These are phyloP conservation scores for Pestalotiopsis fici DNA, from an alignment of 2,329 filamentous ascomycete species.

Conservation along the genomic window DNA sequence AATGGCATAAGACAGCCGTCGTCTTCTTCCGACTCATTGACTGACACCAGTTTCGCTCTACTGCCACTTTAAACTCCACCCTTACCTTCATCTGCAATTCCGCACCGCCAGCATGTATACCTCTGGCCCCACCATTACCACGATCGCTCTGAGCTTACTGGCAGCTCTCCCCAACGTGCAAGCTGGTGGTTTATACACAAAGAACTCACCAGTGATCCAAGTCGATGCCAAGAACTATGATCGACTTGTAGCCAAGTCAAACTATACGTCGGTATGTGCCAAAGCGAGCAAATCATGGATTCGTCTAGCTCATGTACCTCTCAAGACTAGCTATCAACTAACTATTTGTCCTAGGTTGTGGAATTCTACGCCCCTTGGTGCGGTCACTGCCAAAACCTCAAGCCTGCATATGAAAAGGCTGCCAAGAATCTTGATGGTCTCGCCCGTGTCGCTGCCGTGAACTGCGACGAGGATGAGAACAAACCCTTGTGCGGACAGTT, in stretches of 20 bases:
- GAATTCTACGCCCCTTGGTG: slow-evolving; percentile 99
- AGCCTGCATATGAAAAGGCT: slow-evolving; percentile 93
- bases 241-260: slow-evolving; percentile 81
- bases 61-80: neutral
- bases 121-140: slow-evolving; percentile 49
- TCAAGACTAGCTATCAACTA: neutral
- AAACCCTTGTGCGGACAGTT: slow-evolving; percentile 83
- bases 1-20: slow-evolving; percentile 1
- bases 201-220: slow-evolving; percentile 85
- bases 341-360: slow-evolving; percentile 46
- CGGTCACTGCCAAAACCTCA: slow-evolving; percentile 93
- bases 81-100: slow-evolving; percentile 15
- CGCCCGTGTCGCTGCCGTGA: slow-evolving; percentile 90
- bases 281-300: neutral
- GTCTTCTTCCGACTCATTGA: slow-evolving; percentile 14
- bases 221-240: slow-evolving; percentile 79
- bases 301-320: neutral
- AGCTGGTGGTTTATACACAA: slow-evolving; percentile 73
- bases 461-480: slow-evolving; percentile 93
- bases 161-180: slow-evolving; percentile 65
- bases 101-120: slow-evolving; percentile 49
- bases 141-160: slow-evolving; percentile 63
- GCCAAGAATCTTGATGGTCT: slow-evolving; percentile 87
- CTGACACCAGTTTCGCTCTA: neutral
- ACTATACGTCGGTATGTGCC: slow-evolving; percentile 79